These are phyloP conservation scores for Russula virescens DNA, from an alignment of 768 basidiomycete genomes.

Conservation along the genomic window DNA sequence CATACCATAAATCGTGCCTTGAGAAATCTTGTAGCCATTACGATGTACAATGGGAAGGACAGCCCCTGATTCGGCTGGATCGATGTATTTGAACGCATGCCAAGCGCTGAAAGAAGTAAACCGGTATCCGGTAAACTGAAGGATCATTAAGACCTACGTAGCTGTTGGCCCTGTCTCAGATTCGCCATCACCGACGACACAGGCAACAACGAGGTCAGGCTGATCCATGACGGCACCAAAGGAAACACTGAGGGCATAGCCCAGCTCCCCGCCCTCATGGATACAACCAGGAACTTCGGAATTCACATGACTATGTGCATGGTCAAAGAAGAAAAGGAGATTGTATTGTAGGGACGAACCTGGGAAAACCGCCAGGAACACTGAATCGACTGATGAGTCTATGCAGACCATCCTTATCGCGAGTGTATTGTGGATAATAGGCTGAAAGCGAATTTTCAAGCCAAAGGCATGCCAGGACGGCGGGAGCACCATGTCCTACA, in stretches of 20 bases:
- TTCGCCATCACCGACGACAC: slow-evolving; percentile 87
- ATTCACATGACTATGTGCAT: slow-evolving; percentile 54
- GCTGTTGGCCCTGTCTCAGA: slow-evolving; percentile 78
- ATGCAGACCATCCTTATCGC: slow-evolving; percentile 52
- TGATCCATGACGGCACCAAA: slow-evolving; percentile 92
- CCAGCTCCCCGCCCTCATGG: slow-evolving; percentile 89
- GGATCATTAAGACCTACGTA: slow-evolving; percentile 29
- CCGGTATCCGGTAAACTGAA: background rate
- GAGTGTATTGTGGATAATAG: slow-evolving; percentile 55
- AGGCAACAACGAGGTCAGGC: slow-evolving; percentile 74
- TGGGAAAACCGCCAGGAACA: slow-evolving; percentile 79
- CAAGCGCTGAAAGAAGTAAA: slow-evolving; percentile 44
- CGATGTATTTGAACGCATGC: slow-evolving; percentile 87
- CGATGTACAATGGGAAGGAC: slow-evolving; percentile 88
- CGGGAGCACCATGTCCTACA: slow-evolving; percentile 43
- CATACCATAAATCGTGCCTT: slow-evolving; percentile 82
- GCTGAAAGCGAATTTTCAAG: slow-evolving; percentile 66
- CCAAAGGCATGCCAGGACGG: slow-evolving; percentile 80
- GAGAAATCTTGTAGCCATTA: slow-evolving; percentile 88
- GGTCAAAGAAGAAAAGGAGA: background rate
- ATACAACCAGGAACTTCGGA: slow-evolving; percentile 86
- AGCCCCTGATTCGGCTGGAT: slow-evolving; percentile 84
- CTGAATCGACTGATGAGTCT: slow-evolving; percentile 73
- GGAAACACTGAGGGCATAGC: slow-evolving; percentile 80
- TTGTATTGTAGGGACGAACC: slow-evolving; percentile 35